Conservation (phyloP, 768 basidiomycete species). For the Xerocomus spinulosus region DNA sequence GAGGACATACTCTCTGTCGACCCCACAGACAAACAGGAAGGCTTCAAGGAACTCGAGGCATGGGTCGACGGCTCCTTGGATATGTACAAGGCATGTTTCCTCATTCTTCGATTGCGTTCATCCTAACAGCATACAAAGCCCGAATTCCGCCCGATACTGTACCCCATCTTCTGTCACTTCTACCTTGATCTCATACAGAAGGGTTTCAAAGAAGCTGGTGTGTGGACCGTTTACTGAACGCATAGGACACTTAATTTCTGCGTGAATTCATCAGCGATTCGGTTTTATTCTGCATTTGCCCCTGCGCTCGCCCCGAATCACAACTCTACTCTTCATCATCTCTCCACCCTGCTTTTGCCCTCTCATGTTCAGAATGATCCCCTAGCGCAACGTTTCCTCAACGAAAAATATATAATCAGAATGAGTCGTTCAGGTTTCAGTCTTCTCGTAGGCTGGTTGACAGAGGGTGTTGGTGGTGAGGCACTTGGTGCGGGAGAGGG, state of each 20-base stretch:
- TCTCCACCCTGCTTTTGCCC: constrained; percentile 77
- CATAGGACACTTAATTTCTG: constrained; percentile 5
- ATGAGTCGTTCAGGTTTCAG: constrained; percentile 92
- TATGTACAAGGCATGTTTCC: constrained; percentile 72
- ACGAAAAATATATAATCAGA: constrained; percentile 84
- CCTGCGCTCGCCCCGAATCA: constrained; percentile 63
- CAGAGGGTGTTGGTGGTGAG: constrained; percentile 86
- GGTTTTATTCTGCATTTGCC: constrained; percentile 72
- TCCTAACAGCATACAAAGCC: constrained; percentile 48
- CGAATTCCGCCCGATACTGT: constrained; percentile 89
- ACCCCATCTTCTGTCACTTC: constrained; percentile 96
- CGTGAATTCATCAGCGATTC: constrained; percentile 47
- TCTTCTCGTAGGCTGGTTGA: constrained; percentile 92
- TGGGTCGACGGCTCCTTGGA: constrained; percentile 91
- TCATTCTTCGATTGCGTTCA: neutral
- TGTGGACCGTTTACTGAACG: constrained; percentile 22
- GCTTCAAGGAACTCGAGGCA: constrained; percentile 77
- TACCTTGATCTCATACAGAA: constrained; percentile 91
- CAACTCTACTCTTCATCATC: constrained; percentile 62
- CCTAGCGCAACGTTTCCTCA: constrained; percentile 76
- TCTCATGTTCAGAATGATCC: constrained; percentile 82
- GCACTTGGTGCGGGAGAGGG: constrained; percentile 75
- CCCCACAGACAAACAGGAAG: constrained; percentile 81
- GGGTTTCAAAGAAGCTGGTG: constrained; percentile 87
- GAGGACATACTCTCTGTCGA: constrained; percentile 79